Conservation (phyloP, 805 yeast species). For the Wickerhamiella qilinensis region DNA sequence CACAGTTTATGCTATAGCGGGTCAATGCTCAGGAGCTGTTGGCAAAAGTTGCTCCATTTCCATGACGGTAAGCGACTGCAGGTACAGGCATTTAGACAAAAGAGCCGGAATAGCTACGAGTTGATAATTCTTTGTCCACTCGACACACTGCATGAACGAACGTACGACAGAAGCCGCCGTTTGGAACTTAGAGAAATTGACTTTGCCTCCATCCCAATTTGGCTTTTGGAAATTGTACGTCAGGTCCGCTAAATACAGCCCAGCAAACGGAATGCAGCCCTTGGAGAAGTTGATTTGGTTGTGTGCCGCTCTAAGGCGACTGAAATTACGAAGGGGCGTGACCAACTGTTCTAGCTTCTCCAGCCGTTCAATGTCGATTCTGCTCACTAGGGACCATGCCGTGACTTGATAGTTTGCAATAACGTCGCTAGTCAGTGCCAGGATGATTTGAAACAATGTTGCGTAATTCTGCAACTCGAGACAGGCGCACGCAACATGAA, state of each 20-base stretch:
- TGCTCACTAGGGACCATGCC: slow-evolving; percentile 62
- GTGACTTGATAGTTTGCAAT: slow-evolving; percentile 38
- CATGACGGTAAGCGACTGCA: slow-evolving; percentile 7
- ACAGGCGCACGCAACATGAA: slow-evolving; percentile 72
- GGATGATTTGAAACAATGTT: slow-evolving; percentile 70
- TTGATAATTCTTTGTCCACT: slow-evolving; percentile 62
- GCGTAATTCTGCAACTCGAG: slow-evolving; percentile 61
- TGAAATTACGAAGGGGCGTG: slow-evolving; percentile 61
- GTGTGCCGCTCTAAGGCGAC: slow-evolving; percentile 46
- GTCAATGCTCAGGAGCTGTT: neutral
- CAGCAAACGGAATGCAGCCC: slow-evolving; percentile 86
- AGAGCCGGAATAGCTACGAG: slow-evolving; percentile 43
- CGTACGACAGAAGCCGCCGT: slow-evolving; percentile 64
- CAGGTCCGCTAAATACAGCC: slow-evolving; percentile 69
- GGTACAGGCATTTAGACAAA: slow-evolving; percentile 54
- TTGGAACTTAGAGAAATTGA: slow-evolving; percentile 66
- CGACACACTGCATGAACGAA: slow-evolving; percentile 62
- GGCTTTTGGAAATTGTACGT: slow-evolving; percentile 56
- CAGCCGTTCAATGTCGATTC: slow-evolving; percentile 54
- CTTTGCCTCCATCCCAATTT: slow-evolving; percentile 29
- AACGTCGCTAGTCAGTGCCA: slow-evolving; percentile 56
- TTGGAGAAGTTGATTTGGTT: slow-evolving; percentile 40
- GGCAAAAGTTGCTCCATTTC: neutral
- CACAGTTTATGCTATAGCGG: no score
- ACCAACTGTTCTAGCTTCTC: slow-evolving; percentile 53